Evolutionary conservation across 1,284 basidiomycete species (phyloP).

Genomic region (Cryptococcus sp.): DNA sequence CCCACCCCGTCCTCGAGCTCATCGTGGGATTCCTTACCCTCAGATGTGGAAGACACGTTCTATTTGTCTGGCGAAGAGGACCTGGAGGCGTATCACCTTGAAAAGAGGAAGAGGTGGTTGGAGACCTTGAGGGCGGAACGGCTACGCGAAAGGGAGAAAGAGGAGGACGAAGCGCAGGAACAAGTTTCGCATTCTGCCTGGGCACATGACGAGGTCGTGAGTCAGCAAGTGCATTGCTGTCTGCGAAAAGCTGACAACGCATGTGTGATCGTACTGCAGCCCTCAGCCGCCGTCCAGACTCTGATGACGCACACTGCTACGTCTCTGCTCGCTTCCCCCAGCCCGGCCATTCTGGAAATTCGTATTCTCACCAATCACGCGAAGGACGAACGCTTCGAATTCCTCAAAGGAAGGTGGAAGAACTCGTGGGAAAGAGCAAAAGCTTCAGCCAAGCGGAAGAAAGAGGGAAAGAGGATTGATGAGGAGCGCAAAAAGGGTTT

Average conservation of each 20-base stretch:
- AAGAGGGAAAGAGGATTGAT: slow-evolving; percentile 10
- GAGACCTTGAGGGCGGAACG: slow-evolving; percentile 66
- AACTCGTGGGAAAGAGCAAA: slow-evolving; percentile 60
- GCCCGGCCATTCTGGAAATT: slow-evolving; percentile 76
- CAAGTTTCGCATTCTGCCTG: slow-evolving; percentile 47
- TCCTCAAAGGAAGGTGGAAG: slow-evolving; percentile 72
- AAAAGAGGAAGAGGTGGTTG: slow-evolving; percentile 66
- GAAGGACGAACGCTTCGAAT: slow-evolving; percentile 67
- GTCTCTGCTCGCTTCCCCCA: slow-evolving; percentile 67
- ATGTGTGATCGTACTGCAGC: slow-evolving; percentile 56
- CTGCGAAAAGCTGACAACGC: not conserved
- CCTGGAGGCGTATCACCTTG: slow-evolving; percentile 62
- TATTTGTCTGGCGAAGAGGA: slow-evolving; percentile 68
- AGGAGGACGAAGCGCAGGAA: slow-evolving; percentile 12
- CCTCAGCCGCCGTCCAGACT: slow-evolving; percentile 63
- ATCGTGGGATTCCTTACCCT: slow-evolving; percentile 59
- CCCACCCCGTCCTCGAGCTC: slow-evolving; percentile 16
- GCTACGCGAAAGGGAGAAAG: slow-evolving; percentile 55
- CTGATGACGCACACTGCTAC: slow-evolving; percentile 74
- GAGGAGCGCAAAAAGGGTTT: slow-evolving; percentile 24
- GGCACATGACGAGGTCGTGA: slow-evolving; percentile 73
- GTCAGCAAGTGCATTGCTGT: slow-evolving; percentile 3
- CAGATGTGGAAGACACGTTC: slow-evolving; percentile 78
- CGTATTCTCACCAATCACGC: slow-evolving; percentile 84
- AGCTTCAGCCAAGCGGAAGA: slow-evolving; percentile 17